Conservation (phyloP, 352 stramenopile species). For the Phytophthora palmivora region DNA sequence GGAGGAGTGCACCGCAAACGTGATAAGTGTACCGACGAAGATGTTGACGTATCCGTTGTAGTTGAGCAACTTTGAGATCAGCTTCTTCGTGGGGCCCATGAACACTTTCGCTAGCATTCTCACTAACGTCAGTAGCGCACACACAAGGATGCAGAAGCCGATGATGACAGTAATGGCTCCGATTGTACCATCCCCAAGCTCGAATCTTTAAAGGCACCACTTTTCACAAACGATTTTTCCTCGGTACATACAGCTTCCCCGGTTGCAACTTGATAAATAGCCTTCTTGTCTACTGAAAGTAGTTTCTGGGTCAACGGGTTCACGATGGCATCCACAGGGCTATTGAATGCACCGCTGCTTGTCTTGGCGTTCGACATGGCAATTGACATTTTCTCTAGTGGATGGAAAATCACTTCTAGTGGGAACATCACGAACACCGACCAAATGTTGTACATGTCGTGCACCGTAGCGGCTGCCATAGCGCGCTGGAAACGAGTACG, state of each 20-base stretch:
- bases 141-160: slow-evolving; percentile 56
- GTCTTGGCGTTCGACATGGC: slow-evolving; percentile 48
- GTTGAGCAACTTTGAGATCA: slow-evolving; percentile 89
- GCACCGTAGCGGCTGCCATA: slow-evolving; percentile 62
- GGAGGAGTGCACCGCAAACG: slow-evolving; percentile 90
- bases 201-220: slow-evolving; percentile 41
- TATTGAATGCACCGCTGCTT: slow-evolving; percentile 44
- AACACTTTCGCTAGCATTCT: slow-evolving; percentile 73
- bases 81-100: slow-evolving; percentile 78
- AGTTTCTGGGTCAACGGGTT: slow-evolving; percentile 43
- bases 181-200: slow-evolving; percentile 52
- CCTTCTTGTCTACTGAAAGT: slow-evolving; percentile 45
- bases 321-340: slow-evolving; percentile 52
- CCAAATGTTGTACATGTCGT: slow-evolving; percentile 92
- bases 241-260: slow-evolving; percentile 37
- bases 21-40: slow-evolving; percentile 82
- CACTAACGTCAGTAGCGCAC: slow-evolving; percentile 52
- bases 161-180: slow-evolving; percentile 57
- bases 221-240: slow-evolving; percentile 43
- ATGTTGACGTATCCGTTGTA: slow-evolving; percentile 93
- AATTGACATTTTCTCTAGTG: slow-evolving; percentile 64
- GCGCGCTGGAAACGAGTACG: slow-evolving; percentile 65
- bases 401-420: slow-evolving; percentile 68
- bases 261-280: slow-evolving; percentile 44
- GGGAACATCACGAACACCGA: slow-evolving; percentile 80